phyloP scores from a whole-genome alignment of 2,329 filamentous ascomycete species.

The Magnaporthiopsis incrustans region DNA sequence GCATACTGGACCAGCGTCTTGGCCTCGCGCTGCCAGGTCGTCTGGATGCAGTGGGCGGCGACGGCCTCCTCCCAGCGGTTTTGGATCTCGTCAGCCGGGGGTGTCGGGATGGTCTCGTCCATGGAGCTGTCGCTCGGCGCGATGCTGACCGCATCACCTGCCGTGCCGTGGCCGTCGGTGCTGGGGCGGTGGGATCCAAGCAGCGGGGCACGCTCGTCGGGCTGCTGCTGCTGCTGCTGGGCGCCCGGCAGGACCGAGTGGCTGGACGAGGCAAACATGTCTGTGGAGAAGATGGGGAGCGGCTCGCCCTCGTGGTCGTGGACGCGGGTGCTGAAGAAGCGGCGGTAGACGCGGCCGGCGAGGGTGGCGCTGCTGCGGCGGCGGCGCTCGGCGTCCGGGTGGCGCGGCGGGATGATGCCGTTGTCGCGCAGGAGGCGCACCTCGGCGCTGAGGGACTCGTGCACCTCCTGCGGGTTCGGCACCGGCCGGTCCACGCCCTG shows the following conservation, averaged over 20 bases:
- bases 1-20: constrained; percentile 54
- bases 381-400: neutral
- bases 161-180: neutral
- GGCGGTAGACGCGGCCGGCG: constrained; percentile 8
- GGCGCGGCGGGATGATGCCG: constrained; percentile 8
- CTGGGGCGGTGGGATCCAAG: neutral
- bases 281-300: neutral
- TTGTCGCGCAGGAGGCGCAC: constrained; percentile 10
- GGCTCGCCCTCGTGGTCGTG: constrained; percentile 7
- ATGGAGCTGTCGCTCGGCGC: neutral
- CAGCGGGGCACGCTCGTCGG: neutral
- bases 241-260: constrained; percentile 2
- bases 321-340: constrained; percentile 10
- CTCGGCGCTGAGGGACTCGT: constrained; percentile 16
- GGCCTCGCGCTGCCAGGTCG: constrained; percentile 62
- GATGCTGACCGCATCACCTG: neutral
- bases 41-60: constrained; percentile 58
- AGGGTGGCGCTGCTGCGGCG: constrained; percentile 5
- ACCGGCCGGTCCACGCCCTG: constrained; percentile 16
- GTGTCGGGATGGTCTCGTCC: constrained; percentile 2
- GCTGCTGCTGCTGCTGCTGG: neutral
- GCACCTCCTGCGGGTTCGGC: constrained; percentile 15
- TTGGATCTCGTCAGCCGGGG: constrained; percentile 4
- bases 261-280: neutral
- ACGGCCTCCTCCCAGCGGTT: constrained; percentile 35